Conservation (phyloP, 345 rosid genomes). For the Lagerstroemia speciosa region DNA sequence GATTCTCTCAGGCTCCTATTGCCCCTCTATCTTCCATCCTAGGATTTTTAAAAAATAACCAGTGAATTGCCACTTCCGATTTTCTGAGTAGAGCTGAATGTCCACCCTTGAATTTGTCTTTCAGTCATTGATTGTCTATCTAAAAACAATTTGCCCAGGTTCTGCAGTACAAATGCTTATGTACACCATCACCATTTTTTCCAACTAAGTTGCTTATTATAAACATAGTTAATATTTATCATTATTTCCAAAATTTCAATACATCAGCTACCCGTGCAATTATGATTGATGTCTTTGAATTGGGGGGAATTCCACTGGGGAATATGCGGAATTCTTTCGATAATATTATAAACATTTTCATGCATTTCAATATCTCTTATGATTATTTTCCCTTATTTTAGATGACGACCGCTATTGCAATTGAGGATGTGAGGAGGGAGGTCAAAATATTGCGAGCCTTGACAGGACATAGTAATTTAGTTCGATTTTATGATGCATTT, state of each 20-base stretch:
- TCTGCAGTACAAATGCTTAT: background rate
- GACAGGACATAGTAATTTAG: constrained; percentile 77
- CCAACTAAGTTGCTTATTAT: background rate
- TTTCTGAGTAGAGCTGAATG: too few species aligned
- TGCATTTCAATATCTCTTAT: background rate
- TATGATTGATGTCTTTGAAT: background rate
- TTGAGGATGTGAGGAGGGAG: constrained; percentile 98
- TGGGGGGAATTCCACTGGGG: background rate
- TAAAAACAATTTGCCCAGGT: too few species aligned
- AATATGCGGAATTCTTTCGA: background rate
- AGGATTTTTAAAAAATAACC: too few species aligned
- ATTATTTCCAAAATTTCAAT: too few species aligned
- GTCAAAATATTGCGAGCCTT: constrained; percentile 79
- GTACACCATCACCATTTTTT: background rate
- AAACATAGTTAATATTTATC: too few species aligned
- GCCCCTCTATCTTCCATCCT: background rate
- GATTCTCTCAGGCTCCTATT: background rate
- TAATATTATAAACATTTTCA: background rate
- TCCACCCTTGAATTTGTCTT: too few species aligned
- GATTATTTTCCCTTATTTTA: constrained; percentile 22
- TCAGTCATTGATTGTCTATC: too few species aligned
- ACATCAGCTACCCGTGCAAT: background rate
- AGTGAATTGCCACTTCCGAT: too few species aligned
- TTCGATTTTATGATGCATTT: constrained; percentile 77
- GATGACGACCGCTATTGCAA: constrained; percentile 95